phyloP scores from a whole-genome alignment of 176 grass and related monocot genomes.

The Poa annua region DNA sequence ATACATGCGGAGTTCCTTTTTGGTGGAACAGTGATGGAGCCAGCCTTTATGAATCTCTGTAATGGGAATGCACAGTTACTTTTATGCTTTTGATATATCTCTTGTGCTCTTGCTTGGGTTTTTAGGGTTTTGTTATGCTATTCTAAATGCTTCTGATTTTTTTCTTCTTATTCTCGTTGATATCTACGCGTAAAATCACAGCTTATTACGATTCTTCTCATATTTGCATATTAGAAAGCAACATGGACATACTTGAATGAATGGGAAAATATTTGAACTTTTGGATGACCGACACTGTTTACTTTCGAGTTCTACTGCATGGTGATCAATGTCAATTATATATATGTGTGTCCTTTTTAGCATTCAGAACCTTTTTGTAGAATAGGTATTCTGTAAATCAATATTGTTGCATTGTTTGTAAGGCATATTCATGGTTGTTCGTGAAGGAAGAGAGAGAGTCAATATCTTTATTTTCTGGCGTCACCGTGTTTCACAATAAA shows the following conservation, averaged over 20 bases:
- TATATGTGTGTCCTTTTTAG: conserved; percentile 1
- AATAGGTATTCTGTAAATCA: neutral
- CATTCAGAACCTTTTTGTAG: conserved; percentile 4
- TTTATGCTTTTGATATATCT: conserved; percentile 7
- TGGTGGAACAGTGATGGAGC: neutral
- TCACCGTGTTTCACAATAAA: neutral
- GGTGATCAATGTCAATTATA: conserved; percentile 13
- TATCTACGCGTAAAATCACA: neutral
- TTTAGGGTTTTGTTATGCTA: conserved; percentile 22
- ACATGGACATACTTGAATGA: neutral
- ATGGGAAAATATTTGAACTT: neutral
- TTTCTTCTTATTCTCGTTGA: neutral
- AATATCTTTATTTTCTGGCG: neutral
- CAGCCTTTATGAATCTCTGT: conserved; percentile 12
- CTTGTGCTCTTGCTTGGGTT: neutral
- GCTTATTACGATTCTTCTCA: conserved; percentile 26
- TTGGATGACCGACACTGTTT: conserved; percentile 1
- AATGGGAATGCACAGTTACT: neutral
- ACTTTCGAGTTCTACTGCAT: neutral
- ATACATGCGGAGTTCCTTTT: conserved; percentile 5
- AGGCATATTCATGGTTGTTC: neutral
- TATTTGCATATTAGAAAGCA: conserved; percentile 31
- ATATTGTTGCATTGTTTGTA: neutral
- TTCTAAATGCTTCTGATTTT: neutral
- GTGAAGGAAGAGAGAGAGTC: neutral